Evolutionary conservation across 2,329 filamentous ascomycete species (phyloP), one percentile per base, ranked within the genome.

Genomic region (Coleophoma crateriformis): DNA sequence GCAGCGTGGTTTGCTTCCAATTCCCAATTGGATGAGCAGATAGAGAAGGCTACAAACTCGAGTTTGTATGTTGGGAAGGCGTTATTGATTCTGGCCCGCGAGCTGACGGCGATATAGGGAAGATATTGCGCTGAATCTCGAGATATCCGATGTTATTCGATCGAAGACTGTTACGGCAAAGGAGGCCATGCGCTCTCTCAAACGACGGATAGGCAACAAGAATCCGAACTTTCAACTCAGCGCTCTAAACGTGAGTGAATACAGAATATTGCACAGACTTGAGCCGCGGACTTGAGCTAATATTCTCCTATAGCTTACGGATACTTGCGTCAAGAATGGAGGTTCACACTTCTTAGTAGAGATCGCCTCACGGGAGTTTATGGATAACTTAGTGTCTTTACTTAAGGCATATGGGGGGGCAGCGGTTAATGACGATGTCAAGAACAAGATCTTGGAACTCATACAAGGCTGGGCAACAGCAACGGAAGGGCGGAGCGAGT

Each of bases 311-410:
- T 59, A 85, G 90, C 85, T 99, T 62, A 96, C 91, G 57, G 94
- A 99, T 72, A 97, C 94, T 1, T 99, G 94, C 67, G 90, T 97
- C 54, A 99, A 99, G 74, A 99, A 99, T 75, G 94, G 94, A 52
- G 94, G 94, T 59, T 81, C 87, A 37, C 94, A 99, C 70, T 99
- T 99, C 69, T 84, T 99, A 45, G 79, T 85, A 58, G 94, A 99
- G 72, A 94, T 99, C 60, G 92, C 94, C 38, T 96, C 92, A 15
- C 84, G 91, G 56, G 94, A 99, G 72, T 99, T 97, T 64, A 95
- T 99, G 87, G 94, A 99, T 71, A 96, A 96, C 66, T 73, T 99
- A 47, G 86, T 89, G 15, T 96, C 92, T 33, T 77, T 99, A 14
- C 78, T 99, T 33, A 91, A 92, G 65, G 87, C 88, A 15, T 84